Conservation (phyloP, 1,139 yeast genomes). For the Geotrichum cucujoidarum region DNA sequence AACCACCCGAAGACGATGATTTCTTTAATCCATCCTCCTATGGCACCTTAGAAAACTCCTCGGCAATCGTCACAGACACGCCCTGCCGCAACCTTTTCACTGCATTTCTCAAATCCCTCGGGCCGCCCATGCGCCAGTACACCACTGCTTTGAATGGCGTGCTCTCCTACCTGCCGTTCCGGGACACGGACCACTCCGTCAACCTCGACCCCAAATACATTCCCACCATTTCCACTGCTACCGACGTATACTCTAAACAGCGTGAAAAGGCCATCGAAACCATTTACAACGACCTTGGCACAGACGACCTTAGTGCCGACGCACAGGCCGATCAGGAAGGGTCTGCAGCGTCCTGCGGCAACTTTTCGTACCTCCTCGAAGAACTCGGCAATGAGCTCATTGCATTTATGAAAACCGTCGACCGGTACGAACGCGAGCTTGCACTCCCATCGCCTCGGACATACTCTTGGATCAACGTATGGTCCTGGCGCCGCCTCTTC, state of each 20-base stretch:
- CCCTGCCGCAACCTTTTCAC: slow-evolving; percentile 50
- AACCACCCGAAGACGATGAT: background rate
- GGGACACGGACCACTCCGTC: slow-evolving; percentile 37
- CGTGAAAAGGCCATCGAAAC: slow-evolving; percentile 54
- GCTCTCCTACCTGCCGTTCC: slow-evolving; percentile 57
- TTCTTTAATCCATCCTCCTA: background rate
- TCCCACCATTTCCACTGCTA: slow-evolving; percentile 50
- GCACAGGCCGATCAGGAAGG: slow-evolving; percentile 67
- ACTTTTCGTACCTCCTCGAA: slow-evolving; percentile 61
- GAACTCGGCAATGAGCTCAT: slow-evolving; percentile 58
- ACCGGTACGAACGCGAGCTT: slow-evolving; percentile 41
- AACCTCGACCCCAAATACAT: slow-evolving; percentile 43
- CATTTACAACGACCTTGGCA: slow-evolving; percentile 59
- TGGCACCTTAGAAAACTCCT: too few relatives aligned
- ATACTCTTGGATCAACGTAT: slow-evolving; percentile 52
- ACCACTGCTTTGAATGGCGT: slow-evolving; percentile 54
- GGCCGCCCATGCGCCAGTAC: slow-evolving; percentile 69
- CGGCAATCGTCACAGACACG: slow-evolving; percentile 2
- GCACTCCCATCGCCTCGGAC: slow-evolving; percentile 30
- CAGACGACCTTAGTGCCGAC: slow-evolving; percentile 29
- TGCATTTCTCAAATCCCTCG: slow-evolving; percentile 59
- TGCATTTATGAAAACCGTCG: slow-evolving; percentile 46
- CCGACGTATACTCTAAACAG: slow-evolving; percentile 51
- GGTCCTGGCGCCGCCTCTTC: slow-evolving; percentile 35
- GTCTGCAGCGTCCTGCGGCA: slow-evolving; percentile 80